Conservation (phyloP, 164 flowering plant genomes). For the Sedum album region DNA sequence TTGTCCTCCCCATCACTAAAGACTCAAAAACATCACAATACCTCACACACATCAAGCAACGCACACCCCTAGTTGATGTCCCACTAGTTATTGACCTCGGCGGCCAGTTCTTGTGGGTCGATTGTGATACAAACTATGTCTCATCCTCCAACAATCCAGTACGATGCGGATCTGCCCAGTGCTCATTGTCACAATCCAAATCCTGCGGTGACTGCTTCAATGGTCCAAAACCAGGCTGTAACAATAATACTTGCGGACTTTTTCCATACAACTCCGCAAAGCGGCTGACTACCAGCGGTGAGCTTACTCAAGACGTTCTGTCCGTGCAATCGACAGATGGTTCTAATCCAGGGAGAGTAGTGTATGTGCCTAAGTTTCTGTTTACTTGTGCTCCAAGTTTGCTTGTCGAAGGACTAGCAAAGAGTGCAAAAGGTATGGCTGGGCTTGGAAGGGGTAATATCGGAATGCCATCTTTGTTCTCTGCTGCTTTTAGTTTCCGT, state of each 20-base stretch:
- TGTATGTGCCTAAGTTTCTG: slow-evolving; percentile 4
- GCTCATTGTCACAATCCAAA: slow-evolving; percentile 15
- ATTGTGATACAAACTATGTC: slow-evolving; percentile 15
- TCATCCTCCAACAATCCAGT: slow-evolving; percentile 17
- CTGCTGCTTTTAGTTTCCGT: slow-evolving; percentile 19
- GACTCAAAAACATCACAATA: slow-evolving; percentile 22
- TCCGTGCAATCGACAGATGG: slow-evolving; percentile 11
- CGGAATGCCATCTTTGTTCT: slow-evolving; percentile 15
- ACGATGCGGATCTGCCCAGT: slow-evolving; percentile 12
- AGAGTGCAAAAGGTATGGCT: slow-evolving; percentile 15
- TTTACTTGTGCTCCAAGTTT: slow-evolving; percentile 8
- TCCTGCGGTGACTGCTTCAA: slow-evolving; percentile 12
- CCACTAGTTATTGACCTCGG: slow-evolving; percentile 19
- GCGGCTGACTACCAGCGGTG: slow-evolving; percentile 6
- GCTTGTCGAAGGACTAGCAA: slow-evolving; percentile 11
- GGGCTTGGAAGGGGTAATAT: slow-evolving; percentile 13
- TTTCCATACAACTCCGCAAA: slow-evolving; percentile 6
- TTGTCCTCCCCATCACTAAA: slow-evolving; percentile 19
- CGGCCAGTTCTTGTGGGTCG: slow-evolving; percentile 20
- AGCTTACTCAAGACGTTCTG: slow-evolving; percentile 10
- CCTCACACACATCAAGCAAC: slow-evolving; percentile 16
- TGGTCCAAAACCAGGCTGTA: slow-evolving; percentile 8
- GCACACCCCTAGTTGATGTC: slow-evolving; percentile 24
- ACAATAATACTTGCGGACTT: slow-evolving; percentile 8
- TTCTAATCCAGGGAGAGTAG: neutral